A percentile compares a stretch with the other conserved stretches of the same genome.
These are phyloP conservation scores for Novakomyces olei DNA, from an alignment of 805 yeast species.

Conservation along the genomic window DNA sequence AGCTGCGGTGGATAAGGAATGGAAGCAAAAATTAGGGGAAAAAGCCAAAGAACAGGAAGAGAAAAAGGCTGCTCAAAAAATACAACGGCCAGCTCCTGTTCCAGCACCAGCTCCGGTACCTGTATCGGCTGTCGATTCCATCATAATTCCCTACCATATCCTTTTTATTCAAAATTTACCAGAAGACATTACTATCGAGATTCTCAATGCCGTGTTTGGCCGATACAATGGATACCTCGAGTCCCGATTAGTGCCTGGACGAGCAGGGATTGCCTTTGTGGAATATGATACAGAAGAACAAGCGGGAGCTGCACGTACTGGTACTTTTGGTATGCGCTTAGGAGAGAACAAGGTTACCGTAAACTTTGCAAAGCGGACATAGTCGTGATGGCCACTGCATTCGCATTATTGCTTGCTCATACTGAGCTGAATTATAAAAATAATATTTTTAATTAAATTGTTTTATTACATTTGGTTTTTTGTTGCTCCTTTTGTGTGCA, in stretches of 20 bases:
- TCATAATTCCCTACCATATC: constrained; percentile 44
- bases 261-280: constrained; percentile 49
- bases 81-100: constrained; percentile 10
- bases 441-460: too few species aligned
- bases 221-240: constrained; percentile 39
- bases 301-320: constrained; percentile 25
- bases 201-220: constrained; percentile 27
- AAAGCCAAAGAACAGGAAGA: too few species aligned
- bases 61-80: too few species aligned
- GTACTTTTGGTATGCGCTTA: constrained; percentile 12
- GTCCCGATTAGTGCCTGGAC: constrained; percentile 39
- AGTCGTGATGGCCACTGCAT: too few species aligned
- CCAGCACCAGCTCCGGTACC: too few species aligned
- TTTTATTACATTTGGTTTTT: too few species aligned
- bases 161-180: constrained; percentile 49
- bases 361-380: constrained; percentile 13
- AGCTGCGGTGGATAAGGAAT: too few species aligned
- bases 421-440: too few species aligned
- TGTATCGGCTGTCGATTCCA: too few species aligned
- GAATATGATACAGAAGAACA: constrained; percentile 41
- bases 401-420: too few species aligned
- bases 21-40: too few species aligned
- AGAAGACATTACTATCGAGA: constrained; percentile 18
- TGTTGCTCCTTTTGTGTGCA: too few species aligned
- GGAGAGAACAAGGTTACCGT: constrained; percentile 11